A percentile compares a stretch with the other conserved stretches of the same genome.
Conservation (phyloP, 1,139 yeast genomes). For the Candida sp. region DNA sequence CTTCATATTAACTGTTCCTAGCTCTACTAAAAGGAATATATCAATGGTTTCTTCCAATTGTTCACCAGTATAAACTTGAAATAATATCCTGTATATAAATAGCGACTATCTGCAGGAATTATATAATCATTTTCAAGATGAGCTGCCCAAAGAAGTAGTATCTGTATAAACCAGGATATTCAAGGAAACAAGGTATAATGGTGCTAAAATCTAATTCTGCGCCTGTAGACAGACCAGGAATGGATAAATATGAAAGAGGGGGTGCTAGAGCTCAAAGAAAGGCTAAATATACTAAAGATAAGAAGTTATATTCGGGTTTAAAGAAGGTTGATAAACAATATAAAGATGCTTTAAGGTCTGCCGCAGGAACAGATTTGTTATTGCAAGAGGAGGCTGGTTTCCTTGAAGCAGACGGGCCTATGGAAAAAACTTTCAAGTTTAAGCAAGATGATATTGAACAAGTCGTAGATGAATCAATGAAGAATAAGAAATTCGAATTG, state of each 20-base stretch:
- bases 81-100: background rate
- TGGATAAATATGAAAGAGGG: constrained; percentile 13
- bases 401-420: constrained; percentile 79
- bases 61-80: background rate
- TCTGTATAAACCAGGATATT: too few relatives aligned
- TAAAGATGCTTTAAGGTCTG: constrained; percentile 73
- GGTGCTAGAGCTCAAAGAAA: constrained; percentile 13
- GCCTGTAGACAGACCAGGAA: constrained; percentile 16
- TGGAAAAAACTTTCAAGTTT: constrained; percentile 89
- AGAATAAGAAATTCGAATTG: constrained; percentile 72
- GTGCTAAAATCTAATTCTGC: background rate
- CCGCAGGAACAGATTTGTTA: constrained; percentile 83
- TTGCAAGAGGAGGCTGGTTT: constrained; percentile 82
- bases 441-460: constrained; percentile 74
- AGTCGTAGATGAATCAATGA: constrained; percentile 78
- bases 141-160: too few relatives aligned
- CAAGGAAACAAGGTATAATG: too few relatives aligned
- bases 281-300: constrained; percentile 44
- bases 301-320: constrained; percentile 61
- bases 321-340: constrained; percentile 70
- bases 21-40: too few relatives aligned
- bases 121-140: background rate
- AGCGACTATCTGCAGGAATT: background rate
- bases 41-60: too few relatives aligned
- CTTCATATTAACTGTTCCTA: background rate